phyloP scores from a whole-genome alignment of 352 stramenopile genomes.

The Pelagophyceae sp. region DNA sequence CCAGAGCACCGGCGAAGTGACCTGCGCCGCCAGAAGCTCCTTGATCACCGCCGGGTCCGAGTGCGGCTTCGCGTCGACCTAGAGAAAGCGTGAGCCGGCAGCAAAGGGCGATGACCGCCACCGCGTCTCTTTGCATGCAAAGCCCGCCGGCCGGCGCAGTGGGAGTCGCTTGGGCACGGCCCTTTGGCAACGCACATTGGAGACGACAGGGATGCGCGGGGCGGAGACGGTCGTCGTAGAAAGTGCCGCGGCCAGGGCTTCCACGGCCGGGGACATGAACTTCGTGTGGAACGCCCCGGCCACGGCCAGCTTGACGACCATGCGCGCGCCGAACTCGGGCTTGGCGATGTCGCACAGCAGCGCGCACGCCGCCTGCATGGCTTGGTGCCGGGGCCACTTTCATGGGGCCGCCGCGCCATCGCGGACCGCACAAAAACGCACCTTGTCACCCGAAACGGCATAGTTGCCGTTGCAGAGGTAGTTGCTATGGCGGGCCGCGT shows the following conservation, averaged over 20 bases:
- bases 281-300: constrained; percentile 73
- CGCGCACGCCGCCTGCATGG: background rate
- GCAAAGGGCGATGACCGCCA: too few species aligned
- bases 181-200: too few species aligned
- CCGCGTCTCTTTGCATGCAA: too few species aligned
- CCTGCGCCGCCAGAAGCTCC: constrained; percentile 59
- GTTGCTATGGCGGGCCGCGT: too few species aligned
- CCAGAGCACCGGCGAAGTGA: constrained; percentile 67
- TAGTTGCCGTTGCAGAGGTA: constrained; percentile 73
- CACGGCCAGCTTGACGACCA: constrained; percentile 69
- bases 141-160: too few species aligned
- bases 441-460: constrained; percentile 53
- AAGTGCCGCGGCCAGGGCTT: constrained; percentile 43
- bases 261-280: constrained; percentile 67
- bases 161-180: too few species aligned
- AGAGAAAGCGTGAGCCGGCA: too few species aligned
- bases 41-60: constrained; percentile 69
- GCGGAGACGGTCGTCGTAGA: background rate
- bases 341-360: constrained; percentile 56
- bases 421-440: background rate
- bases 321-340: constrained; percentile 66
- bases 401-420: background rate
- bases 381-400: too few species aligned
- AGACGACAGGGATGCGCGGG: constrained; percentile 66
- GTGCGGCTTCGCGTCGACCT: constrained; percentile 69